These are phyloP conservation scores for Carex arenaria DNA, from an alignment of 202 grass and related monocot species.

Conservation along the genomic window DNA sequence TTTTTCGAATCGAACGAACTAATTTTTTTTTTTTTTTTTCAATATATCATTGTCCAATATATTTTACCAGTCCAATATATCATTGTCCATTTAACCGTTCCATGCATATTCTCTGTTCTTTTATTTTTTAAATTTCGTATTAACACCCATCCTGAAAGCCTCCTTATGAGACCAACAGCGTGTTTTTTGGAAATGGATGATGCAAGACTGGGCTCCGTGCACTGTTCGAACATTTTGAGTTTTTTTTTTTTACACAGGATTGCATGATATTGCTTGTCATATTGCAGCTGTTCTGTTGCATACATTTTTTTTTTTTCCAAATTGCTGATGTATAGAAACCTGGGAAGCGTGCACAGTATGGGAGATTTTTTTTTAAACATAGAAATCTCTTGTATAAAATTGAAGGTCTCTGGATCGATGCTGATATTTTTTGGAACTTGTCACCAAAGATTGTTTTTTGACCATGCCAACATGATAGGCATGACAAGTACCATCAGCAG, in stretches of 20 bases:
- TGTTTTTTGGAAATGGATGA: background rate
- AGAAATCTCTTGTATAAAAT: background rate
- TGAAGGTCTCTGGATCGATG: background rate
- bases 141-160: background rate
- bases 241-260: background rate
- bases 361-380: background rate
- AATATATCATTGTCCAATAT: no score
- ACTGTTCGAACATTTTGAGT: background rate
- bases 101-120: no score
- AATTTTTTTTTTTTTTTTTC: no score
- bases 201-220: background rate
- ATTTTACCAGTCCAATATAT: no score
- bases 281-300: background rate
- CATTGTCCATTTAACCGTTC: background rate
- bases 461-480: background rate
- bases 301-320: background rate
- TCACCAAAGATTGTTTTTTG: background rate
- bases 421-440: background rate
- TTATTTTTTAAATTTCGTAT: background rate
- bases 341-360: conserved; percentile 4
- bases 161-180: no score
- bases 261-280: background rate
- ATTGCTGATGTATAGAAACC: background rate
- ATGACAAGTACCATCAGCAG: no score
- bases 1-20: no score